phyloP scores from a whole-genome alignment of 352 stramenopile genomes.

The Globisporangium spiculum region DNA sequence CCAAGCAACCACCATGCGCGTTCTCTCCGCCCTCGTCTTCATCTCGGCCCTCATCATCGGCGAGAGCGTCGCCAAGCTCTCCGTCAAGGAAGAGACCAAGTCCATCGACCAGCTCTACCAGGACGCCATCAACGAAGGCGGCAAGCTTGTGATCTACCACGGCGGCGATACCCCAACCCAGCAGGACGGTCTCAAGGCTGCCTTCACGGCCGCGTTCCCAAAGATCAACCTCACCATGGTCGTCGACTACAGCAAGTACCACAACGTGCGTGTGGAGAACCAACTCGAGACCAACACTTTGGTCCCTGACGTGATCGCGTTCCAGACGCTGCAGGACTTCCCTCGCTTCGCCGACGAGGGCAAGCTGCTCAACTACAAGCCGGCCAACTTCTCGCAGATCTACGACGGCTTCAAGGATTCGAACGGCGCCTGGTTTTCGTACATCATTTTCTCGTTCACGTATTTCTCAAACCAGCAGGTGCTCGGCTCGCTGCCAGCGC shows the following conservation, averaged over 20 bases:
- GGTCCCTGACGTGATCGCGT: constrained; percentile 37
- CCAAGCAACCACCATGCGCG: background rate
- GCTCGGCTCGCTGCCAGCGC: constrained; percentile 8
- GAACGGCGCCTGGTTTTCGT: constrained; percentile 33
- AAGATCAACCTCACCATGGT: constrained; percentile 61
- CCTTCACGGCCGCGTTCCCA: constrained; percentile 34
- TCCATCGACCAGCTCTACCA: constrained; percentile 41
- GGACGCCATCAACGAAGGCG: constrained; percentile 48
- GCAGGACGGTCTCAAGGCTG: constrained; percentile 21
- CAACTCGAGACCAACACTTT: constrained; percentile 15
- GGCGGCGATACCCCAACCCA: constrained; percentile 34
- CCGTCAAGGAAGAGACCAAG: constrained; percentile 40
- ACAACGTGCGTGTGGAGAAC: constrained; percentile 53
- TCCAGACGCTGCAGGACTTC: constrained; percentile 60
- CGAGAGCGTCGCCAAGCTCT: constrained; percentile 8
- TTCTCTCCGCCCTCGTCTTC: constrained; percentile 4
- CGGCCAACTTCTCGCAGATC: constrained; percentile 47
- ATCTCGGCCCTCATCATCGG: background rate
- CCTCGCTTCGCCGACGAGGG: constrained; percentile 37
- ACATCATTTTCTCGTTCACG: constrained; percentile 41
- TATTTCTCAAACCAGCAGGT: constrained; percentile 33
- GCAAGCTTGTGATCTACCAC: constrained; percentile 46
- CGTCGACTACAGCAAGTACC: constrained; percentile 57
- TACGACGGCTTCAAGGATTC: constrained; percentile 39
- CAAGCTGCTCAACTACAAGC: constrained; percentile 55